Conservation (phyloP, 495 filamentous ascomycete genomes). For the Tuber borchii region DNA sequence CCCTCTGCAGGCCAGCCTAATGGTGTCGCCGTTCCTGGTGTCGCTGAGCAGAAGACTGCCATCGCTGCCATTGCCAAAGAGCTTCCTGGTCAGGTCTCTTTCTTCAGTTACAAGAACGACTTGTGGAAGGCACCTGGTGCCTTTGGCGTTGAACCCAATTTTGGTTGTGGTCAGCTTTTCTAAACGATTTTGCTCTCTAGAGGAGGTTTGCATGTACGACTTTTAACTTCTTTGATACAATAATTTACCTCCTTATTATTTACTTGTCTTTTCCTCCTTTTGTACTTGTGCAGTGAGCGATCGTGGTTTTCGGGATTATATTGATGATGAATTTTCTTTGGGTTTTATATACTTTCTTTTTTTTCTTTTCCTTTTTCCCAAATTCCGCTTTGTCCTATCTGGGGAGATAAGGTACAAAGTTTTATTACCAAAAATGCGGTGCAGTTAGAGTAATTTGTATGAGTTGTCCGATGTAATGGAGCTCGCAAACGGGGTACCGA, state of each 20-base stretch:
- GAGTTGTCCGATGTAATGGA: not conserved
- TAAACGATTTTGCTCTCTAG: slow-evolving; percentile 33
- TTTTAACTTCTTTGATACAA: slow-evolving; percentile 4
- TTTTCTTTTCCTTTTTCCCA: not conserved
- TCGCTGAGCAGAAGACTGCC: slow-evolving; percentile 68
- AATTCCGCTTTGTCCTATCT: not conserved
- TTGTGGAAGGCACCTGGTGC: slow-evolving; percentile 67
- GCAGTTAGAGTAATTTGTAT: not conserved
- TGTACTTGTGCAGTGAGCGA: not conserved
- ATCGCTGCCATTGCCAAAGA: slow-evolving; percentile 56
- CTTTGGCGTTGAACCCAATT: slow-evolving; percentile 71
- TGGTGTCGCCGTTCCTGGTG: slow-evolving; percentile 66
- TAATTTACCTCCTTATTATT: not conserved
- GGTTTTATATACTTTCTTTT: not conserved
- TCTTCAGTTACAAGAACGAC: slow-evolving; percentile 78
- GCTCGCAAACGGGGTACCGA: slow-evolving; percentile 3
- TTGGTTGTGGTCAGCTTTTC: slow-evolving; percentile 59
- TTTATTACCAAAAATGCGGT: not conserved
- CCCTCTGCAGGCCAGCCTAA: slow-evolving; percentile 63
- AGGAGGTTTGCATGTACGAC: not conserved
- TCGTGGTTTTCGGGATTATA: not conserved
- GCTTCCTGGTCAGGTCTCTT: slow-evolving; percentile 56
- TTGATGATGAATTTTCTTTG: slow-evolving; percentile 6
- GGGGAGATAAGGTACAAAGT: not conserved
- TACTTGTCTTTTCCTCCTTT: slow-evolving; percentile 3